Base-by-base conservation (phyloP, 2,329 filamentous ascomycete species). In the Ceratocystis cubensis region DNA sequence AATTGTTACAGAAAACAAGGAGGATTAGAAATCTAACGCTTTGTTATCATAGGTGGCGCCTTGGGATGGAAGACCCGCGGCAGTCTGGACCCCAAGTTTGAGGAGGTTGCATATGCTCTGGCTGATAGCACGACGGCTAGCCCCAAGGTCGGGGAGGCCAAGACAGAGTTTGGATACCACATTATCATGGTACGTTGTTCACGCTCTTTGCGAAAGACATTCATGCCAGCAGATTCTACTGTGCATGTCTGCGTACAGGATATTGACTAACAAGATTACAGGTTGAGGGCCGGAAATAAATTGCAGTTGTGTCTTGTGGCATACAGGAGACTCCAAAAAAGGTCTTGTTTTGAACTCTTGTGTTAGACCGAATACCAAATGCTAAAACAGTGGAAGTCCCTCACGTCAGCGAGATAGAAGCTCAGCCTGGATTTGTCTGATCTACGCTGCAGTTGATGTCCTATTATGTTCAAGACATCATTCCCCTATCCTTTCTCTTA, bases 151-250 rank as follows among this genome's bases (percentile, higher is more conserved):
- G 88, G 79, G 1, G 86, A 91, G 76, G 85, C 81, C 25, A 91
- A 89, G 79, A 91, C 88, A 1, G 80, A 78, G 0, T 87, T 88
- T 75, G 89, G 88, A 0, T 91, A 91, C 77, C 88, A 92, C 74
- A 84, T 92, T 70, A 84, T 92, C 70, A 90, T 91, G 85, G 88
- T 91, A 69, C 65, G 75, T 71, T 48, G 7, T 30, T 37, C 4
- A 3, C 25, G 25, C 37, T 41, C 37, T 41, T 41, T 59, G 48
- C 46, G 30, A 50, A 8, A 61, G 13, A n/a, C 17, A 37, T 1
- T 17, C 7, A 37, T 17, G 20, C 44, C 13, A 28, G 20, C 25
- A 44, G 33, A 13, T 25, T 48, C 10, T 59, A n/a, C 13, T 50
- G 48, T 7, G 48, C 22, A 25, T 22, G n/a, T 53, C 10, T 41